Evolutionary conservation across 371 early-diverging fungal species (phyloP), one percentile per base, ranked within the genome.

Genomic region (Mucor velutinosus): DNA sequence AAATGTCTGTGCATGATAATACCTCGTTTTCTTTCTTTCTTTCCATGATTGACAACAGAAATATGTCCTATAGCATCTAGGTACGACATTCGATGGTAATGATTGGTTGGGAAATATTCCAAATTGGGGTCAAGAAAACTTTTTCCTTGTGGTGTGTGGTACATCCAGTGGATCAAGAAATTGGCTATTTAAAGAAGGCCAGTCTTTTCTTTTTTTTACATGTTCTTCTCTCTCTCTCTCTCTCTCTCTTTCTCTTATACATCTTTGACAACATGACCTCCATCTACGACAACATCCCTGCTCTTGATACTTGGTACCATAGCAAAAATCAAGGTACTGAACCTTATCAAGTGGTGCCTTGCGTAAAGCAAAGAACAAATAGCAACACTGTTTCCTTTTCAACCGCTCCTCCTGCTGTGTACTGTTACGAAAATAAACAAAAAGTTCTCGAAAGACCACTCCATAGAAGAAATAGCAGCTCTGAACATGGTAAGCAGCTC

Each of bases 291-390:
- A 66, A 64, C 19, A 60, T 78, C 10, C 81, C 81, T 7, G 45
- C 60, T 5, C 67, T 81, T 4, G 77, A 78, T 32, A 67, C 71
- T 8, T 81, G 81, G 81, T 81, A 81, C 47, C 57, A 62, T 57
- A 30, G 14, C 8, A 59, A 69, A 17, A 29, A 51, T 7, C 17
- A 32, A 19, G 57, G 56, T 19, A 8, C 60, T 51, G 60, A 59
- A 29, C 12, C 60, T 35, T 27, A 56, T 21, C 57, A 70, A 39
- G 49, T 60, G 11, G 57, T 45, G 45, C 60, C 68, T 39, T 64
- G 58, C 25, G 35, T 19, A 23, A 58, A 72, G 23, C 43, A 63
- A 39, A 59, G 63, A 61, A 58, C 62, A 23, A 35, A 27, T 55
- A 51, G n/a, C 7, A 59, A 47, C 23, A 53, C 55, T 7, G 69